Conservation (phyloP, 2,329 filamentous ascomycete genomes). For the Apiospora aurea region DNA sequence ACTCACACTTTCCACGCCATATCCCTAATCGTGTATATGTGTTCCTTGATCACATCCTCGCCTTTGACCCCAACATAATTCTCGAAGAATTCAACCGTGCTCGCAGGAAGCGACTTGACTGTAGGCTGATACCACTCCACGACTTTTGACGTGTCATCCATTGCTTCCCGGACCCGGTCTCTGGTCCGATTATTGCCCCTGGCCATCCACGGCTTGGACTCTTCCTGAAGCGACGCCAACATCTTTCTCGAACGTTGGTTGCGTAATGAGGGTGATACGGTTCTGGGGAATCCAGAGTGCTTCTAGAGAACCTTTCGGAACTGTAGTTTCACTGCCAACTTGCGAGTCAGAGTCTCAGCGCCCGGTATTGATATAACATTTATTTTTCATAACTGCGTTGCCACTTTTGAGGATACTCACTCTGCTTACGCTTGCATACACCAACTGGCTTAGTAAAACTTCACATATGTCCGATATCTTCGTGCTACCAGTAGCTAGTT, state of each 20-base stretch:
- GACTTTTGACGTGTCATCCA: not conserved
- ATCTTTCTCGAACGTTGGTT: not conserved
- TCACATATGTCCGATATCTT: not conserved
- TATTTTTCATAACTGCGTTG: too few relatives aligned
- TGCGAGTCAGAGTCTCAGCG: not conserved
- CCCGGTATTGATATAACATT: not conserved
- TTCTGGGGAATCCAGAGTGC: too few relatives aligned
- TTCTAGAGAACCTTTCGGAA: too few relatives aligned
- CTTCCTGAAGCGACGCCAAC: not conserved
- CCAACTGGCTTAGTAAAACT: not conserved
- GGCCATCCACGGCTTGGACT: not conserved
- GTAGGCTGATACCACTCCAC: not conserved
- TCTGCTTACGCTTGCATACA: not conserved
- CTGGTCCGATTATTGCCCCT: not conserved
- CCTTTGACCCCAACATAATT: not conserved
- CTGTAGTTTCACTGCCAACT: not conserved
- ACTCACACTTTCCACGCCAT: slow-evolving; percentile 2
- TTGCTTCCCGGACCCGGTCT: not conserved
- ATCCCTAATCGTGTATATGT: not conserved
- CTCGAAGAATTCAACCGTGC: not conserved
- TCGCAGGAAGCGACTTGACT: not conserved
- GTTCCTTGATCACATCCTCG: not conserved
- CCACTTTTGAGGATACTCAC: not conserved
- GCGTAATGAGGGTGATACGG: not conserved
- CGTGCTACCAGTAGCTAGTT: not conserved